Base-by-base conservation (phyloP, 2,329 filamentous ascomycete genomes). In the Leptodontidium sp. region DNA sequence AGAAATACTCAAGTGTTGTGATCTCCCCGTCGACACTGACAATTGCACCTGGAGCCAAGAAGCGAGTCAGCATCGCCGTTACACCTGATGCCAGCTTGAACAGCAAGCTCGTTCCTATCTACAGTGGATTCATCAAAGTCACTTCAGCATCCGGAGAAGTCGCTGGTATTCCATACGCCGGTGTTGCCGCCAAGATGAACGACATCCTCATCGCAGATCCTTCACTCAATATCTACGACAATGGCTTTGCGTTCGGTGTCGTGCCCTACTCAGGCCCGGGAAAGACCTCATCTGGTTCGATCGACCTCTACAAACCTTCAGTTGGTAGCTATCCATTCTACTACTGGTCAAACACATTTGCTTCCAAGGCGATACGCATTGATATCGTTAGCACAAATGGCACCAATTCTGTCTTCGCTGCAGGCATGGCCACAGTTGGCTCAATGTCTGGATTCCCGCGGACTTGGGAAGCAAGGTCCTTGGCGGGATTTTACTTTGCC, bases 351-450 rank as follows among this genome's bases (percentile, higher is more conserved):
- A 65, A 65, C 43, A 49, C 35, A 14, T 61, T 26, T 43, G 45
- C 61, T 6, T 52, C 61, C 7, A 52, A 50, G 32, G 17, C n/a
- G 3, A 45, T 61, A 7, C 38, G 61, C 1, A 8, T 68, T 29
- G 66, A 68, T 45, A 61, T 68, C n/a, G 61, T 68, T 6, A 43
- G 61, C 9, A 7, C 65, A 9, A 64, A 61, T 26, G 57, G 11
- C 24, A 40, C 64, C 3, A 66, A 66, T 24, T 26, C 40, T 2
- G 64, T 66, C 7, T 35, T 52, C 9, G 64, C 64, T 2, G 43
- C 47, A 26, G 64, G 49, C 15, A 21, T 61, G 9, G 45, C 52
- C 4, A 65, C 61, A n/a, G 47, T 55, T 2, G 61, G 61, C 11
- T 64, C 61, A 2, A 15, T 43, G 24, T 32, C 11, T 6, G 61